Conservation (phyloP, 2,329 filamentous ascomycete genomes). For the Trichoderma semiorbis region DNA sequence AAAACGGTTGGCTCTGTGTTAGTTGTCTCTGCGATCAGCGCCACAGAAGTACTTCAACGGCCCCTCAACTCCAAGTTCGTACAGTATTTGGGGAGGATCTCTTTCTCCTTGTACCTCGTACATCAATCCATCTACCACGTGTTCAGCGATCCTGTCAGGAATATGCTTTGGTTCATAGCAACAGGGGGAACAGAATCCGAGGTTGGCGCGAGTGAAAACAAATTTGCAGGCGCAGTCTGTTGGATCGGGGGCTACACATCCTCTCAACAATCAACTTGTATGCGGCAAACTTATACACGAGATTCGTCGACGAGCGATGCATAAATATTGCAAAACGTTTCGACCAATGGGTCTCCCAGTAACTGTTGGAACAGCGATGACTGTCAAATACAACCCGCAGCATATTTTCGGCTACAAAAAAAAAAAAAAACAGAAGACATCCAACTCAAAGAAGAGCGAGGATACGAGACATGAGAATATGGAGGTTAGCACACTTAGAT, state of each 20-base stretch:
- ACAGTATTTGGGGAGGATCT: slow-evolving; percentile 9
- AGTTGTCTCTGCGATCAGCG: slow-evolving; percentile 8
- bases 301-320: slow-evolving; percentile 11
- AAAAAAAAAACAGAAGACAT: no score
- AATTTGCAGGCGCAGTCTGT: not conserved
- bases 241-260: slow-evolving; percentile 6
- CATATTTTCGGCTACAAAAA: no score
- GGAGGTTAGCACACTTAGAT: no score
- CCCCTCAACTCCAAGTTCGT: slow-evolving; percentile 4
- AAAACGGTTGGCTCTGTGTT: slow-evolving; percentile 11
- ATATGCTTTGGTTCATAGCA: not conserved
- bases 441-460: no score
- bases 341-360: slow-evolving; percentile 9
- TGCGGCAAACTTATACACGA: not conserved
- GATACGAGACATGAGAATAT: no score
- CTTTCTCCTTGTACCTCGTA: slow-evolving; percentile 11
- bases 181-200: not conserved
- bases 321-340: slow-evolving; percentile 4
- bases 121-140: slow-evolving; percentile 8
- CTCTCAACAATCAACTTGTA: slow-evolving; percentile 6
- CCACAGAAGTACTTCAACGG: not conserved
- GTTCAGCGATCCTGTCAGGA: slow-evolving; percentile 1
- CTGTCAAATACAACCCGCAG: no score
- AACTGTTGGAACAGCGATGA: not conserved
- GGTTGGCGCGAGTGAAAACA: not conserved